phyloP scores from a whole-genome alignment of 176 grass and related monocot species.

The Saccharum spontaneum region DNA sequence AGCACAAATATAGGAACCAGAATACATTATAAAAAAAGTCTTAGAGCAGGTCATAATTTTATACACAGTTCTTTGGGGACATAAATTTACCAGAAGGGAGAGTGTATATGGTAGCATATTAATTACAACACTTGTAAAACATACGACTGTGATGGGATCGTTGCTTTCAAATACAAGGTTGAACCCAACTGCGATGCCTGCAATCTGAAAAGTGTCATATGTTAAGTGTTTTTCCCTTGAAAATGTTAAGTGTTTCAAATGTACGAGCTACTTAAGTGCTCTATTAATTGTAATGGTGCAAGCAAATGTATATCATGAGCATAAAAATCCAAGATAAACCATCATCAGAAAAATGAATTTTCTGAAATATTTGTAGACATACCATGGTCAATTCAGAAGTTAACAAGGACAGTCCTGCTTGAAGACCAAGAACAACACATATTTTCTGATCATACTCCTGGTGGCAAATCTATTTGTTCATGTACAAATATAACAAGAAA shows the following conservation, averaged over 20 bases:
- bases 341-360: background rate
- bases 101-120: conserved; percentile 53
- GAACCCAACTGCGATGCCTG: conserved; percentile 67
- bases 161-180: conserved; percentile 51
- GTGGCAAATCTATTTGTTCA: conserved; percentile 47
- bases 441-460: conserved; percentile 57
- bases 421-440: conserved; percentile 59
- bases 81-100: conserved; percentile 51
- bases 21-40: conserved; percentile 10
- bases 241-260: conserved; percentile 18
- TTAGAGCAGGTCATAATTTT: background rate
- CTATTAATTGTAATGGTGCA: background rate
- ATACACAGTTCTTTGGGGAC: background rate
- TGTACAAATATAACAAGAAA: background rate
- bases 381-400: conserved; percentile 69
- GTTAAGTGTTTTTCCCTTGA: background rate
- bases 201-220: conserved; percentile 44
- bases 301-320: background rate
- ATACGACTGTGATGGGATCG: conserved; percentile 45
- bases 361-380: conserved; percentile 12
- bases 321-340: background rate
- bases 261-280: background rate
- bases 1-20: conserved; percentile 2
- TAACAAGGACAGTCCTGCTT: conserved; percentile 66
- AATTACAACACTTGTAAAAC: conserved; percentile 46